phyloP scores from a whole-genome alignment of 148 eudicot genomes.

The Fagopyrum tataricum region DNA sequence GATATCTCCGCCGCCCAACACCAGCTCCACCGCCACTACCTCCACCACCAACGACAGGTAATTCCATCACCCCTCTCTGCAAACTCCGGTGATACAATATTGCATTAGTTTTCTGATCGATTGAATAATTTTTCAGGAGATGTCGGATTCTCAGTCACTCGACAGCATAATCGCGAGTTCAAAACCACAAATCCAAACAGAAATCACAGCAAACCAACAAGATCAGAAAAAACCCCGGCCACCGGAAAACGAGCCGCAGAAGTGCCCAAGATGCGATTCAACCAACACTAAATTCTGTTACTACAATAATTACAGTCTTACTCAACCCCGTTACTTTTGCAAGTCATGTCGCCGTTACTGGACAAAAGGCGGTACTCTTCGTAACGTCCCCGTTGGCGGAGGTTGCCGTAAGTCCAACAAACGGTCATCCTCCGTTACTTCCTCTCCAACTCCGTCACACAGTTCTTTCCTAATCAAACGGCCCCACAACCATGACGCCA shows the following conservation, averaged over 20 bases:
- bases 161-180: conserved; percentile 4
- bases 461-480: background rate
- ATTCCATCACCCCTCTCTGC: background rate
- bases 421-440: conserved; percentile 35
- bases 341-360: conserved; percentile 87
- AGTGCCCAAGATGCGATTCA: conserved; percentile 88
- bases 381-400: conserved; percentile 92
- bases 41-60: background rate
- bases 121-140: background rate
- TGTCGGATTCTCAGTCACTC: background rate
- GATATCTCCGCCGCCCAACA: conserved; percentile 5
- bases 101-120: background rate
- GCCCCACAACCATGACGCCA: background rate
- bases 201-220: background rate
- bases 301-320: conserved; percentile 87
- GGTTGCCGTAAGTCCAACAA: conserved; percentile 60
- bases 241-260: conserved; percentile 49
- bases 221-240: conserved; percentile 57
- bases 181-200: background rate
- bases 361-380: conserved; percentile 88
- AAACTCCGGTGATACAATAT: no score
- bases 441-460: conserved; percentile 17
- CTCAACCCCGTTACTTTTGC: conserved; percentile 89
- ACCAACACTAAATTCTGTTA: conserved; percentile 83
- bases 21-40: conserved; percentile 12